Percentiles rank a stretch among this genome's conserved stretches.
These are phyloP conservation scores for Extremus antarcticus DNA, from an alignment of 495 filamentous ascomycete genomes.

Conservation along the genomic window DNA sequence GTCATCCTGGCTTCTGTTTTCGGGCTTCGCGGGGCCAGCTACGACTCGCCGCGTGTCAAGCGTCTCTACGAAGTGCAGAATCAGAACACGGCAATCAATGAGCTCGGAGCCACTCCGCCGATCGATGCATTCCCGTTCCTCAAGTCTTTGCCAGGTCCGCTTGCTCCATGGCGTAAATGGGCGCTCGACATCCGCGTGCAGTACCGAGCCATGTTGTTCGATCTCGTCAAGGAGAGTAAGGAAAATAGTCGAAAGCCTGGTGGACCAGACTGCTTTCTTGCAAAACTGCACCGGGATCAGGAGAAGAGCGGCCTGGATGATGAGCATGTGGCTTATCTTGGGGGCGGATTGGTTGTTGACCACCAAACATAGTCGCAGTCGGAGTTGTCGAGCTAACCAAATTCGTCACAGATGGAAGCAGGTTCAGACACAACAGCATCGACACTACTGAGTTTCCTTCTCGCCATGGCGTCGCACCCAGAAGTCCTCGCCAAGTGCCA, in stretches of 20 bases:
- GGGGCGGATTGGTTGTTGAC: background rate
- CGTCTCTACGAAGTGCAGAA: background rate
- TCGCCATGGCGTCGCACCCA: background rate
- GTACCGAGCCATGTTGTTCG: background rate
- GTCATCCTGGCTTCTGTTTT: background rate
- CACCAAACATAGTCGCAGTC: too few species aligned
- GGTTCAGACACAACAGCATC: background rate
- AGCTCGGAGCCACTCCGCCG: background rate
- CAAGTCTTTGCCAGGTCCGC: background rate
- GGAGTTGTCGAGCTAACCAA: too few species aligned
- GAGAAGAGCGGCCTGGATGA: background rate
- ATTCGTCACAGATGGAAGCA: too few species aligned
- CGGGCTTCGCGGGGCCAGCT: background rate
- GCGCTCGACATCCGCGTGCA: background rate
- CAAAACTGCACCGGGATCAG: background rate
- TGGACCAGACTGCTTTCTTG: background rate
- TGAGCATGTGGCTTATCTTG: background rate
- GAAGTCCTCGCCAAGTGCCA: background rate
- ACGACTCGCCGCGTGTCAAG: background rate
- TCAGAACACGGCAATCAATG: background rate
- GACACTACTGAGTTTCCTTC: background rate
- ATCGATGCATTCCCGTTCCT: background rate
- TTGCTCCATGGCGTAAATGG: background rate
- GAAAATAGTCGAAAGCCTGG: background rate
- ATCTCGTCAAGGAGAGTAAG: background rate